Base-by-base conservation (phyloP, 2,329 filamentous ascomycete genomes). In the Colletotrichum lupini region DNA sequence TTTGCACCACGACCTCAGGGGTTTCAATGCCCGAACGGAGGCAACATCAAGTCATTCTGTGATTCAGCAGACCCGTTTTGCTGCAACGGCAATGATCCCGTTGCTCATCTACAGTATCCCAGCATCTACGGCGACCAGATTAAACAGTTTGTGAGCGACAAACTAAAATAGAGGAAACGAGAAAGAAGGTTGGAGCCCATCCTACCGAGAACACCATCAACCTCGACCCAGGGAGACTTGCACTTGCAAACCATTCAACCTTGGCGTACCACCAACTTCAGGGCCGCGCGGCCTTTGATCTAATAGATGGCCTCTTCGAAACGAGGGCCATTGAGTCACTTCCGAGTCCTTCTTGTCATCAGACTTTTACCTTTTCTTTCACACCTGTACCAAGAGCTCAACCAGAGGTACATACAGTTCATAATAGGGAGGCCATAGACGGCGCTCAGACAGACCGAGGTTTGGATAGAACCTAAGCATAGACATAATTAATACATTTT, bases 41-140 rank as follows among this genome's bases (percentile, higher is more conserved):
- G 79, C 75, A 90, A 88, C 78, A 88, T 91, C 77, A 82, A 90
- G 79, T 89, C 86, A 26, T 92, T 91, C 83, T 92, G 90, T 78
- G 89, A 92, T 77, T 80, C 86, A 14, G 78, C 86, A 1, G 90
- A 92, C 74, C 89, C 89, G 0, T 92, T 91, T 81, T 92, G 90
- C 84, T 91, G 89, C 82, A 90, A 85, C 30, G 90, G 90, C 46
- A 90, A 81, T 76, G 83, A 91, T 72, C 82, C 83, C 4, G 83
- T 84, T 67, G 85, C 85, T 1, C 90, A 92, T 78, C 87, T 72
- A 4, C 72, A 74, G 32, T 74, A 74, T 30, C 62, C 68, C 5
- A 72, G 49, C 30, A 35, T 72, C 52, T 74, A 74, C 42, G 72
- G 72, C n/a, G 56, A 73, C 60, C 67, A 73, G 56, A 73, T 73